Percentiles rank a stretch among this genome's conserved stretches.
Evolutionary conservation across 768 basidiomycete genomes (phyloP).

Genomic region (Hysterangium stoloniferum): DNA sequence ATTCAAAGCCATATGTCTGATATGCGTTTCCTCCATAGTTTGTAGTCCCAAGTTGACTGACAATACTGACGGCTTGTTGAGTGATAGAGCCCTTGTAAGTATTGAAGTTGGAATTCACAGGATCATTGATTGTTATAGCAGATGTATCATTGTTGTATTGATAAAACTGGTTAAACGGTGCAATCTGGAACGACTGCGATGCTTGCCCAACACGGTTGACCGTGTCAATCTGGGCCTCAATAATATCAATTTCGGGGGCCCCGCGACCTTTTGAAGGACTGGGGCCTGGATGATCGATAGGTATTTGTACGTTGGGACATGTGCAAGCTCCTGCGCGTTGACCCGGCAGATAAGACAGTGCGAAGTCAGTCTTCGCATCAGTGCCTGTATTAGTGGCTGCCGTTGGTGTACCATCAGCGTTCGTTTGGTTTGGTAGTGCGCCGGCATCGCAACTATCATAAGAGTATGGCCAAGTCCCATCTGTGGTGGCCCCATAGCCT

Average conservation of each 20-base stretch:
- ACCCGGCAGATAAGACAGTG: constrained; percentile 75
- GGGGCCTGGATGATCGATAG: constrained; percentile 79
- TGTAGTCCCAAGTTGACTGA: constrained; percentile 45
- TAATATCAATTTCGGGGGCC: constrained; percentile 88
- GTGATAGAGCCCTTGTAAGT: constrained; percentile 59
- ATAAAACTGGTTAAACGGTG: constrained; percentile 71
- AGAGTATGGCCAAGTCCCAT: constrained; percentile 78
- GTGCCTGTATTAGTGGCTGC: constrained; percentile 46
- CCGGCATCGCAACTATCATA: constrained; percentile 83
- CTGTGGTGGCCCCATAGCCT: constrained; percentile 84
- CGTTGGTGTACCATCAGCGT: constrained; percentile 46
- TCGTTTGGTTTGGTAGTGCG: constrained; percentile 76
- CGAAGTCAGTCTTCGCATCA: constrained; percentile 31
- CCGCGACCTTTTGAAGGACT: constrained; percentile 52
- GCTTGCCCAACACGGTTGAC: constrained; percentile 47
- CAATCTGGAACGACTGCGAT: constrained; percentile 75
- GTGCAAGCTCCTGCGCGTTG: constrained; percentile 86
- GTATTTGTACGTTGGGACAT: constrained; percentile 49
- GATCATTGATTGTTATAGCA: constrained; percentile 46
- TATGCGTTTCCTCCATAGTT: constrained; percentile 52
- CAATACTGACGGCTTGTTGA: constrained; percentile 69
- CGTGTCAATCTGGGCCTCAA: constrained; percentile 73
- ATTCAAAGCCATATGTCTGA: constrained; percentile 69
- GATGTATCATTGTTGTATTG: constrained; percentile 46
- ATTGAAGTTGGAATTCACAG: constrained; percentile 48